Evolutionary conservation across 2,329 filamentous ascomycete genomes (phyloP).

Genomic region (Rhinocladiella mackenziei): DNA sequence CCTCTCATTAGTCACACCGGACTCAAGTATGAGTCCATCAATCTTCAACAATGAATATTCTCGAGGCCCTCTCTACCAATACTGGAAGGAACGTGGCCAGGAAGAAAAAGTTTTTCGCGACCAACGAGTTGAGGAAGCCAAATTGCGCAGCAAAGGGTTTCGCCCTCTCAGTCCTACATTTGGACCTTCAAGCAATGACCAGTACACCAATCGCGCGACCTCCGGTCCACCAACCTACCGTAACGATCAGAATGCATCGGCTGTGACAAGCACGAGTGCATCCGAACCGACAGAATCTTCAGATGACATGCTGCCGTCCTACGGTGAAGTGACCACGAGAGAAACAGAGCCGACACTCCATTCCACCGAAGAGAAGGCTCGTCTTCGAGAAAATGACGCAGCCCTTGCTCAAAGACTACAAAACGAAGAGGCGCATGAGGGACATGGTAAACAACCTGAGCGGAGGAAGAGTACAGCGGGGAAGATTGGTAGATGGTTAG

Average conservation of each 20-base stretch:
- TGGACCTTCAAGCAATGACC: slow-evolving; percentile 11
- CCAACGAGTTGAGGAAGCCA: slow-evolving; percentile 16
- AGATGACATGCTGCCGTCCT: background rate
- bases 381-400: slow-evolving; percentile 4
- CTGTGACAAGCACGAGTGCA: background rate
- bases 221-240: slow-evolving; percentile 12
- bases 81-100: slow-evolving; percentile 16
- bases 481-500: slow-evolving; percentile 19
- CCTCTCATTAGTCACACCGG: background rate
- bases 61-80: slow-evolving; percentile 17
- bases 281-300: background rate
- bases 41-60: slow-evolving; percentile 19
- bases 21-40: slow-evolving; percentile 1
- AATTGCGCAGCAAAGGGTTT: slow-evolving; percentile 10
- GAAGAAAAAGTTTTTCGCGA: slow-evolving; percentile 11
- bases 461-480: slow-evolving; percentile 13
- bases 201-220: slow-evolving; percentile 8
- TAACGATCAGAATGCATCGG: background rate
- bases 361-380: slow-evolving; percentile 11
- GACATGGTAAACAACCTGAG: slow-evolving; percentile 1
- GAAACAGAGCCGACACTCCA: too few relatives aligned
- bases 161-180: slow-evolving; percentile 7
- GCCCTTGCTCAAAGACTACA: slow-evolving; percentile 5
- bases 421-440: background rate
- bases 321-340: too few relatives aligned